Evolutionary conservation across 345 rosid genomes (phyloP), one percentile per base, ranked within the genome.

Genomic region (Salix purpurea): DNA sequence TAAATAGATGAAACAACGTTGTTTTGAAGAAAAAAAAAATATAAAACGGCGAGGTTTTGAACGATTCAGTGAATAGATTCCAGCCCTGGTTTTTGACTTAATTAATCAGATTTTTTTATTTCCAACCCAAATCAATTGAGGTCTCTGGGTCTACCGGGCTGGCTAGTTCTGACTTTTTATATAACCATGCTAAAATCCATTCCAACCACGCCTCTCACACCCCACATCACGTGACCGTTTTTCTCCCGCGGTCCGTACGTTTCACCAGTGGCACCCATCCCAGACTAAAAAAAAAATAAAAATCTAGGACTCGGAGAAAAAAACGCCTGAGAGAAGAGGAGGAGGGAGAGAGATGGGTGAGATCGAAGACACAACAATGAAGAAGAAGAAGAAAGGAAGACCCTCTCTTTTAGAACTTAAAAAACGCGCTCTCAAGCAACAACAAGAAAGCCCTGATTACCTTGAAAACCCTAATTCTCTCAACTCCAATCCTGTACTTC

Each of bases 321-420:
- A 50, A 50, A 50, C 36, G 79, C 85, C 81, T 87, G 84, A 83
- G 65, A 30, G 30, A 23, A 19, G 86, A 54, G 37, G 56, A 70
- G 34, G 65, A 68, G 73, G 32, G 3, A 0, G 32, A 30, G 3
- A 37, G 15, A 77, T 81, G 71, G 58, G 87, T 2, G 93, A 89
- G 80, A 84, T 81, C 79, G 88, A 87, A 32, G 88, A 82, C 58
- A 74, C 60, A 68, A 83, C 87, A 81, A 83, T 84, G 92, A 83
- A 83, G 85, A 88, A 80, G 89, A 90, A 83, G 97, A 94, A 95
- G 79, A 95, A 95, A 86, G 99, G 99, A 34, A 89, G 99, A 48
- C 99, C 99, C 2, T 93, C 99, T 74, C 94, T 95, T 15, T 77
- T 95, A 68, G 99, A 95, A 87, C 89, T 95, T 65, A 93, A 95